Evolutionary conservation across 2,329 filamentous ascomycete species (phyloP).

Genomic region (Colletotrichum gloeosporioides): DNA sequence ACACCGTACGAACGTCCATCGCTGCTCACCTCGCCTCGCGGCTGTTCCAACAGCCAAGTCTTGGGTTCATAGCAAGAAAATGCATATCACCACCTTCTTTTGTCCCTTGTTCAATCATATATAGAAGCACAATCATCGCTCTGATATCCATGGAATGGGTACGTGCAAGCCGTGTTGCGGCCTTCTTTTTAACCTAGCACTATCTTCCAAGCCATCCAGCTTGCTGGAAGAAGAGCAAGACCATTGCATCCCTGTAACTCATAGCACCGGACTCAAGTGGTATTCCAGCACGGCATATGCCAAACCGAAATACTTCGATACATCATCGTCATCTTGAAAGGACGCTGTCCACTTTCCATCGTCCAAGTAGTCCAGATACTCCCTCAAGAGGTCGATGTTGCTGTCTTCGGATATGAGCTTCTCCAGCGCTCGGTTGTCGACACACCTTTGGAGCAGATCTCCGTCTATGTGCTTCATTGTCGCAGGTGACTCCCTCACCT

Average conservation of each 20-base stretch:
- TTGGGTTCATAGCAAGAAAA: background rate
- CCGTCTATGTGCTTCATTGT: conserved; percentile 70
- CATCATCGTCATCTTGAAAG: conserved; percentile 30
- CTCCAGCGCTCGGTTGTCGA: conserved; percentile 52
- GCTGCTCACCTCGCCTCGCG: background rate
- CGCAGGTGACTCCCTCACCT: conserved; percentile 46
- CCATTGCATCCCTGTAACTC: background rate
- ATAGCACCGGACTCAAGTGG: conserved; percentile 57
- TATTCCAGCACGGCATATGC: conserved; percentile 62
- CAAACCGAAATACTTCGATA: conserved; percentile 47
- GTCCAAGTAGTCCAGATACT: conserved; percentile 57
- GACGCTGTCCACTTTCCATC: conserved; percentile 43
- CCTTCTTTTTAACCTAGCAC: background rate
- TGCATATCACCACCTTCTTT: background rate
- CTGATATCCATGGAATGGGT: background rate
- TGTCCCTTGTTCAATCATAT: background rate
- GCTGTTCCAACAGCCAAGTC: background rate
- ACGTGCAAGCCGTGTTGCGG: background rate
- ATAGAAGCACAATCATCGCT: background rate
- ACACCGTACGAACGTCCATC: background rate
- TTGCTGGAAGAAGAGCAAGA: background rate
- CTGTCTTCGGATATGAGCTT: conserved; percentile 39
- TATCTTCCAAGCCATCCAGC: background rate
- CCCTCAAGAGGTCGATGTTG: conserved; percentile 45
- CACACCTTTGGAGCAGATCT: conserved; percentile 63